Base-by-base conservation (phyloP, 2,329 filamentous ascomycete species). In the Calonectria hawksworthii region DNA sequence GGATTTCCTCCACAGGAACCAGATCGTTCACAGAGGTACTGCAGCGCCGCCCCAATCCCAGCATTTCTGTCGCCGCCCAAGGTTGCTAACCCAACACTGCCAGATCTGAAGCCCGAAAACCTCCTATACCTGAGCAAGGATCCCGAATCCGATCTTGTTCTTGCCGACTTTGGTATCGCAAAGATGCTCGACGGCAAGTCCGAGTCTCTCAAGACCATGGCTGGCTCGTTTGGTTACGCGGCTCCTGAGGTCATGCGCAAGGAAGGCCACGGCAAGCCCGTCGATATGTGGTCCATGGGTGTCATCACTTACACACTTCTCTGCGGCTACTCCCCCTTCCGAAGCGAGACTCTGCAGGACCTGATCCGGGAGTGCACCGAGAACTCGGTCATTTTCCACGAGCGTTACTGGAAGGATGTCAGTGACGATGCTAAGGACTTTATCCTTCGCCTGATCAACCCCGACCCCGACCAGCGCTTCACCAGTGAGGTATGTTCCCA, bases 271-370 rank as follows among this genome's bases (percentile, higher is more conserved):
- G 97, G 97, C 84, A 99, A 99, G 86, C 95, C 97, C 6, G 97
- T 99, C 41, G 97, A 99, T 84, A 98, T 99, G 95, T 99, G 97
- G 97, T 99, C 97, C 4, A 91, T 99, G 86, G 97, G 97, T 76
- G 97, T 99, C 82, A 99, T 99, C 82, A 99, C 97, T 52, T 99
- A 99, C 87, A 99, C 97, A 21, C 90, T 99, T 34, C 94, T 99
- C 67, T 99, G 98, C 84, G 97, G 97, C 80, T 99, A 99, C 88
- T 98, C 96, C 56, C 97, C 97, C 26, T 99, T 99, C 91, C 93
- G 97, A 79, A 97, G 96, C 76, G 97, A 99, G 88, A 98, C 95
- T 82, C 89, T 99, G 64, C 91, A 94, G 78, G 97, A 99, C 82
- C 90, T 99, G 78, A 98, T 99, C 79, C 95, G 98, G 77, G 97